Evolutionary conservation across 306 rosid species (phyloP), one percentile per base, ranked within the genome.

Genomic region (Notholithocarpus densiflorus): DNA sequence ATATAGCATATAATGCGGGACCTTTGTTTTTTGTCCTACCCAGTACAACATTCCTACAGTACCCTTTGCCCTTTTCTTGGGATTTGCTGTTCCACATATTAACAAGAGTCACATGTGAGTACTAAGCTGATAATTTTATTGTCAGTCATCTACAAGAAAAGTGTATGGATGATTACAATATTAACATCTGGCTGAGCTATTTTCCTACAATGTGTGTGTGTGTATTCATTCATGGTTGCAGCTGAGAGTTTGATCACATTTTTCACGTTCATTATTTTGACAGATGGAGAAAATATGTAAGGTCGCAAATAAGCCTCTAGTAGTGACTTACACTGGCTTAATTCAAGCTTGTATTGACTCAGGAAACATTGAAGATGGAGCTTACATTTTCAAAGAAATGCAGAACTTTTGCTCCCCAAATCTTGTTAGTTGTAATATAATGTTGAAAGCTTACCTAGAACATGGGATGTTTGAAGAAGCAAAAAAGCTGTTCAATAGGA

Each of bases 221-320:
- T 60, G 20, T 81, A 60, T 76, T 40, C 37, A 57, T 71, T 20
- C 65, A 21, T 48, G 4, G 43, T 48, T 3, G 37, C 37, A 19
- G 37, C 31, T 72, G 43, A 52, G 71, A 74, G 68, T 71, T 79
- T 77, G 83, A 75, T 77, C 75, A 74, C 74, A 12, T 64, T 43
- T 54, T 75, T 19, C 73, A 59, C 71, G 14, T 75, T 85, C 70
- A 59, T 57, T 85, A 40, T 62, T 80, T 75, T 78, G 80, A 71
- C 93, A 92, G 98, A 82, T 92, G 34, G 89, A 92, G 91, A 92
- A 92, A 92, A 91, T 94, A 73, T 92, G 98, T 21, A 91, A 86
- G 84, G 98, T 92, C 76, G 97, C 98, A 71, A 94, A 82, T 82
- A 94, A 92, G 81, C 98, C 98, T 66, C 91, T 94, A 12, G 98